Base-by-base conservation (phyloP, 257 asterid species). In the Euphrasia confusa region DNA sequence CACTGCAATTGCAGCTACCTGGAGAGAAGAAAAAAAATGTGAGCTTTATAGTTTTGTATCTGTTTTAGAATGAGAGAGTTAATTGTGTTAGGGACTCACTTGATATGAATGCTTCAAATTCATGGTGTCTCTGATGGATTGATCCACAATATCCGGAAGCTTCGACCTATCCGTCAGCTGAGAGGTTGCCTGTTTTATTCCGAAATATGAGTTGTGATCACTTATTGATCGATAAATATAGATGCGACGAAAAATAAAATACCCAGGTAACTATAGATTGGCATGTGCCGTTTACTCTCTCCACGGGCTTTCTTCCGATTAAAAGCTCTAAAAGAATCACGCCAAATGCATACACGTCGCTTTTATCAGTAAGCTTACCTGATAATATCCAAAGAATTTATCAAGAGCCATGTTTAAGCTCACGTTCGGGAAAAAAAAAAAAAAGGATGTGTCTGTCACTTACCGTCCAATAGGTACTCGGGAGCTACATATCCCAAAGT, bases 21-120 rank as follows among this genome's bases (percentile, higher is more conserved):
- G 70, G 30, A 37, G 42, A 54, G 0, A 21, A 21, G 24, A 21
- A 47, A 66, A 17, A 61, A 56, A 50, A 15, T 15, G 52, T 4
- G 52, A n/a, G 21, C 10, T 47, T 13, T 3, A 12, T 42, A 42
- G 4, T 3, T 30, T 30, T 30, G 33, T 30, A 30, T 30, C 33
- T 30, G 33, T 30, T 45, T 62, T 28, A 9, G 13, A 54, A 55
- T 17, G 18, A 5, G 26, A 27, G 14, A 48, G 7, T 48, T 27
- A 15, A 33, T n/a, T 12, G 60, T 30, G 11, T 18, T 58, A n/a
- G 58, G n/a, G 60, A 65, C 82, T 26, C 44, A 93, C 99, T 79
- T 93, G 99, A 69, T 93, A 89, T 61, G 90, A 76, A 75, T 93
- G 97, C 83, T 93, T 89, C 70, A 84, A 77, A 70, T 93, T 97